Conservation (phyloP, 495 filamentous ascomycete species). For the Trypethelium eluteriae region DNA sequence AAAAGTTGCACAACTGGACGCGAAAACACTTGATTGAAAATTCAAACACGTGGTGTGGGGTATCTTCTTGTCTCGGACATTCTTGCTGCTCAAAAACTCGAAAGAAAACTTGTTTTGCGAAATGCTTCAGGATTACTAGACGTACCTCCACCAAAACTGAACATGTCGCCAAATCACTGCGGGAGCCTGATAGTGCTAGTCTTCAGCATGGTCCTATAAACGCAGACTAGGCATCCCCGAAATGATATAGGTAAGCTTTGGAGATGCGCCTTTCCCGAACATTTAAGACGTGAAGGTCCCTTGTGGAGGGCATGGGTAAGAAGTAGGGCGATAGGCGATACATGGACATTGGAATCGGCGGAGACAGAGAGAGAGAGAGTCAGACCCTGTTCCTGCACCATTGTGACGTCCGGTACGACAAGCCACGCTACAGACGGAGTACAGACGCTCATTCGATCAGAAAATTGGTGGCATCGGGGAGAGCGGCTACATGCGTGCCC, state of each 20-base stretch:
- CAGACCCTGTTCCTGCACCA: neutral
- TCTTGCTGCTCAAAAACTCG: neutral
- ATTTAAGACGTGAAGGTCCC: neutral
- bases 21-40: too few species aligned
- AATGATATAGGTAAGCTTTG: neutral
- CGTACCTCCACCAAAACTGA: conserved; percentile 9
- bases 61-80: neutral
- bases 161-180: neutral
- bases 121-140: neutral
- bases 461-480: conserved; percentile 5
- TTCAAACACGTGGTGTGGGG: too few species aligned
- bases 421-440: neutral
- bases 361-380: neutral
- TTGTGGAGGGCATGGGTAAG: too few species aligned
- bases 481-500: neutral
- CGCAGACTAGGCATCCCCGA: neutral
- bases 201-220: too few species aligned
- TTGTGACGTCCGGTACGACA: neutral
- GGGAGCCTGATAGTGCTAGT: too few species aligned
- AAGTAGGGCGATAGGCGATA: too few species aligned
- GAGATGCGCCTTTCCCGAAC: neutral
- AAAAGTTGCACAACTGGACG: too few species aligned
- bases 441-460: neutral
- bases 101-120: neutral
- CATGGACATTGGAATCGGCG: too few species aligned